phyloP scores from a whole-genome alignment of 805 yeast genomes.

The Yarrowia porcina region DNA sequence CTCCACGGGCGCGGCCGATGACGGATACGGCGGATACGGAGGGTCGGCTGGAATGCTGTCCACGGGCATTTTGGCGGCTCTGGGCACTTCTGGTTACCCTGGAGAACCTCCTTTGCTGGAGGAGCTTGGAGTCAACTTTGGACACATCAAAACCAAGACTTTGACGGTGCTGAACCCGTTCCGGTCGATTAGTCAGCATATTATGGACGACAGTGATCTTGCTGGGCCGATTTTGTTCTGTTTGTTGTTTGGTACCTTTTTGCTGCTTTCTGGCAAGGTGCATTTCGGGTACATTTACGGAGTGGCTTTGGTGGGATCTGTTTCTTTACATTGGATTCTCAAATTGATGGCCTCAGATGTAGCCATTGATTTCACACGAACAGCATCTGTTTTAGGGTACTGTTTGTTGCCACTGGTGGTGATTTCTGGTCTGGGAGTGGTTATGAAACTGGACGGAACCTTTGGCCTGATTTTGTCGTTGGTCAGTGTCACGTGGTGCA shows the following conservation, averaged over 20 bases:
- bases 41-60: constrained; percentile 46
- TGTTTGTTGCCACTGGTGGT: constrained; percentile 86
- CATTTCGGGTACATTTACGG: constrained; percentile 98
- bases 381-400: constrained; percentile 91
- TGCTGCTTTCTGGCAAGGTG: constrained; percentile 82
- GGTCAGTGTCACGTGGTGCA: constrained; percentile 80
- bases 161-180: constrained; percentile 80
- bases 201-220: constrained; percentile 82
- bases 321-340: constrained; percentile 78
- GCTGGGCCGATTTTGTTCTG: constrained; percentile 95
- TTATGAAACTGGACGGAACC: constrained; percentile 63
- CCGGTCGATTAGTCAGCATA: constrained; percentile 62
- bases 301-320: constrained; percentile 86
- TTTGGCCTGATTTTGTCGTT: constrained; percentile 69
- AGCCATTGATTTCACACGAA: constrained; percentile 52
- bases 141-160: constrained; percentile 70
- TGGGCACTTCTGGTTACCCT: constrained; percentile 88
- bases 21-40: constrained; percentile 25
- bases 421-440: constrained; percentile 67
- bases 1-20: neutral
- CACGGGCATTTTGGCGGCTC: constrained; percentile 82
- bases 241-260: constrained; percentile 75
- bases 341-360: constrained; percentile 68
- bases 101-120: constrained; percentile 93
- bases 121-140: constrained; percentile 89